Conservation (phyloP, 768 basidiomycete genomes). For the Calocybe gangraenosa region DNA sequence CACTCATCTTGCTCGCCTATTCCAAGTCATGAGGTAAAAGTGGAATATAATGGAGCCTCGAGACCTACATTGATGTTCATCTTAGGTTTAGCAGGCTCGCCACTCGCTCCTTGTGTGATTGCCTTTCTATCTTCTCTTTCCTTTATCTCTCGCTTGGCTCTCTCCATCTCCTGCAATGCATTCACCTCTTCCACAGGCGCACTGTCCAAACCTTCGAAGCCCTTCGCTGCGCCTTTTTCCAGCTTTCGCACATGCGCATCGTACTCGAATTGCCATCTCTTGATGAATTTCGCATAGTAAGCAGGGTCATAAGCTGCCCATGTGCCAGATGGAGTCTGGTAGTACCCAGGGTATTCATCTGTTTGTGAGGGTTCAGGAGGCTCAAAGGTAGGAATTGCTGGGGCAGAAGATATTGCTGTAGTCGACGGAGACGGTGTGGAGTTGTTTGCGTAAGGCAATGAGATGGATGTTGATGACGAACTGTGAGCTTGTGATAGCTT, state of each 20-base stretch:
- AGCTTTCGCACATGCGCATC: slow-evolving; percentile 67
- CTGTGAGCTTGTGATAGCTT: no score
- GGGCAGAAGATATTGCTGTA: slow-evolving; percentile 57
- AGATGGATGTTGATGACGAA: slow-evolving; percentile 8
- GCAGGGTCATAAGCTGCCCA: slow-evolving; percentile 73
- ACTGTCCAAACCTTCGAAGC: slow-evolving; percentile 62
- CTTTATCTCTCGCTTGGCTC: slow-evolving; percentile 67
- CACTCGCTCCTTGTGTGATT: slow-evolving; percentile 56
- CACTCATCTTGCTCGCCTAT: slow-evolving; percentile 68
- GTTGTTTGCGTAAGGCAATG: no score
- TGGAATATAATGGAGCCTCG: neutral
- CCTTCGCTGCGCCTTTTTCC: slow-evolving; percentile 63
- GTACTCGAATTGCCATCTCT: slow-evolving; percentile 73
- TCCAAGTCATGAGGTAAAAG: slow-evolving; percentile 1
- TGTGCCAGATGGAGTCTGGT: slow-evolving; percentile 73
- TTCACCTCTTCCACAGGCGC: slow-evolving; percentile 57
- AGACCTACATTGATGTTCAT: slow-evolving; percentile 79
- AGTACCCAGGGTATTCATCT: slow-evolving; percentile 86
- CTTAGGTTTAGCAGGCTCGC: slow-evolving; percentile 59
- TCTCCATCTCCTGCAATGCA: slow-evolving; percentile 73
- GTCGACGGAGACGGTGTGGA: slow-evolving; percentile 11
- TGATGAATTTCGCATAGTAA: slow-evolving; percentile 65
- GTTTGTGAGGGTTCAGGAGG: slow-evolving; percentile 70
- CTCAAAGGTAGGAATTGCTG: slow-evolving; percentile 58
- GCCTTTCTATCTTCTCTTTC: slow-evolving; percentile 76